These are phyloP conservation scores for Dendrothele bispora DNA, from an alignment of 768 basidiomycete genomes.

Conservation along the genomic window DNA sequence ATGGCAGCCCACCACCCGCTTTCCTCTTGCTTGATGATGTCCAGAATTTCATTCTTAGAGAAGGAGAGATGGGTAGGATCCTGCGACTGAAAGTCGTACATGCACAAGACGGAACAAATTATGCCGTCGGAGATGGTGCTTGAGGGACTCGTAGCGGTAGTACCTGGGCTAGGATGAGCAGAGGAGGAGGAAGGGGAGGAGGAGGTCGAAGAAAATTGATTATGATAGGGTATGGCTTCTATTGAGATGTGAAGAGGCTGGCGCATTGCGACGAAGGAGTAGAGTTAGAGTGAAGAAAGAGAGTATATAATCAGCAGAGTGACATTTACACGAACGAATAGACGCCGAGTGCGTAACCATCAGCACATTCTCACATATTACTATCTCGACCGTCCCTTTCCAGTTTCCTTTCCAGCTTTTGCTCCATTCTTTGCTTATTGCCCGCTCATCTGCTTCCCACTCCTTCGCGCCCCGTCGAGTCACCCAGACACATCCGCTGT, in stretches of 20 bases:
- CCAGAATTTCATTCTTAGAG: slow-evolving; percentile 63
- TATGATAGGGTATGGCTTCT: slow-evolving; percentile 31
- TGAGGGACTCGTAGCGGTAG: slow-evolving; percentile 29
- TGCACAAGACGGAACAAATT: slow-evolving; percentile 58
- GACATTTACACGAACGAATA: too few species aligned
- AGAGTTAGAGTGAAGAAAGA: slow-evolving; percentile 24
- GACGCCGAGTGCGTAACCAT: too few species aligned
- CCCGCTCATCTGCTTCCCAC: neutral
- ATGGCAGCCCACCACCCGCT: slow-evolving; percentile 86
- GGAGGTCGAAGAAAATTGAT: slow-evolving; percentile 24
- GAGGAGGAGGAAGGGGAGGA: slow-evolving; percentile 33
- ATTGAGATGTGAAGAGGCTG: slow-evolving; percentile 42
- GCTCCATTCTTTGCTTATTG: neutral
- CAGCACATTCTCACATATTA: too few species aligned
- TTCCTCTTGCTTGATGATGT: slow-evolving; percentile 65
- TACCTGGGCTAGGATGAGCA: slow-evolving; percentile 26
- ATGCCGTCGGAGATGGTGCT: slow-evolving; percentile 30
- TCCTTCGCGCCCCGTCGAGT: neutral
- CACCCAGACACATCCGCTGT: neutral
- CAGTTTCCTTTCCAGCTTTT: neutral
- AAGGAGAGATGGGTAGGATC: slow-evolving; percentile 67
- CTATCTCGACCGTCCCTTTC: neutral
- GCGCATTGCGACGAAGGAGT: slow-evolving; percentile 24
- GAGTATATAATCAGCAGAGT: too few species aligned
- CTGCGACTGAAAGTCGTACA: slow-evolving; percentile 65